A percentile compares a stretch with the other conserved stretches of the same genome.
Evolutionary conservation across 345 rosid genomes (phyloP).

Genomic region (Gossypium raimondii): DNA sequence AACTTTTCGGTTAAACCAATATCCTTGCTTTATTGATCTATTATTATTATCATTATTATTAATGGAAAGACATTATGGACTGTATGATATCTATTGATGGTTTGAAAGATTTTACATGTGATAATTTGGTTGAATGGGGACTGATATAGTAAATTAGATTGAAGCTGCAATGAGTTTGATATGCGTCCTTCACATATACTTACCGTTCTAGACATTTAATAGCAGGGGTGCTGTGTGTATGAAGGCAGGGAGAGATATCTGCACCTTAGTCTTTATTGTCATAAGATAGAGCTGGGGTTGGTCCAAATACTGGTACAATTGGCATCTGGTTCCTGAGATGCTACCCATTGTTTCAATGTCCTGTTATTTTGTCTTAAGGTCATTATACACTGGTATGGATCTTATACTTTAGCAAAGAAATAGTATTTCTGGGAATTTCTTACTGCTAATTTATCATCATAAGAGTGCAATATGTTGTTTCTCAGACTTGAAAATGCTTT

Average conservation of each 20-base stretch:
- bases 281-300: neutral
- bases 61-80: neutral
- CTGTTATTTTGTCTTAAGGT: neutral
- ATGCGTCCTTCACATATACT: neutral
- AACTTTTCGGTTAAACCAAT: conserved; percentile 12
- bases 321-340: neutral
- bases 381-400: neutral
- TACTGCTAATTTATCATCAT: neutral
- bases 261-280: neutral
- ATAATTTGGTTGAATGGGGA: neutral
- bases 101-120: neutral
- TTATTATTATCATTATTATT: neutral
- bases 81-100: neutral
- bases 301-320: neutral
- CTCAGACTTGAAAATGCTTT: neutral
- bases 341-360: neutral
- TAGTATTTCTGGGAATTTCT: neutral
- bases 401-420: neutral
- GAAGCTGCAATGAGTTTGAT: neutral
- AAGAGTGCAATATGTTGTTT: neutral
- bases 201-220: neutral
- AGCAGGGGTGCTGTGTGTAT: neutral
- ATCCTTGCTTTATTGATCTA: neutral
- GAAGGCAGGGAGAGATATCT: neutral
- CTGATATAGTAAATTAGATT: neutral